phyloP scores from a whole-genome alignment of 73 alveolate species.

The Diophrys sp. region DNA sequence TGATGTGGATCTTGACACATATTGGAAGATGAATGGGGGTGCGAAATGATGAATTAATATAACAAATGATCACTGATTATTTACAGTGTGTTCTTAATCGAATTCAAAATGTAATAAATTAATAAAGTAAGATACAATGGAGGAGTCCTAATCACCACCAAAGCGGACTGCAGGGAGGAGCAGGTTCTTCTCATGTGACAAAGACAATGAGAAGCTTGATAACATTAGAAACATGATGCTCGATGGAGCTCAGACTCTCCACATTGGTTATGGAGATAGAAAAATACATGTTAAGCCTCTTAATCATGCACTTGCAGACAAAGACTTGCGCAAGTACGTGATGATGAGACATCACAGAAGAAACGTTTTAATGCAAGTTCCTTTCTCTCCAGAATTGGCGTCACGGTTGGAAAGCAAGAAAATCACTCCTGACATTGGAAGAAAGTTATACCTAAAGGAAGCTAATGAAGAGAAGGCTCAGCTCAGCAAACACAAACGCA shows the following conservation, averaged over 20 bases:
- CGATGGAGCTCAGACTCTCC: background rate
- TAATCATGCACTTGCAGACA: background rate
- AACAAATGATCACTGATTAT: no score
- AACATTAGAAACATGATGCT: background rate
- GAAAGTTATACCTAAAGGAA: background rate
- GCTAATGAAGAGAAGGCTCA: background rate
- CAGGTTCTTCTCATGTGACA: no score
- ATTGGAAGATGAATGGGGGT: no score
- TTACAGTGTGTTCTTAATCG: no score
- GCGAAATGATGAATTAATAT: no score
- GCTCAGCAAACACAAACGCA: no score
- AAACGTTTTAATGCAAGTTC: background rate
- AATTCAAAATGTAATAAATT: no score
- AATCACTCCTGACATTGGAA: background rate
- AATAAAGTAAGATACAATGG: no score
- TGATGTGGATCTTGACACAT: no score
- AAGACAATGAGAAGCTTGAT: background rate
- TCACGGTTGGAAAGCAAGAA: background rate
- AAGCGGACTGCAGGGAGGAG: no score
- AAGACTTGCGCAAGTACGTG: background rate
- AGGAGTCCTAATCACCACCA: no score
- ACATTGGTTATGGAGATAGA: background rate
- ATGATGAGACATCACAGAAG: background rate
- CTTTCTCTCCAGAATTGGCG: background rate
- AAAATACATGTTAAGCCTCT: background rate